These are phyloP conservation scores for Tolypocladium capitatum DNA, from an alignment of 2,329 filamentous ascomycete species.

Conservation along the genomic window DNA sequence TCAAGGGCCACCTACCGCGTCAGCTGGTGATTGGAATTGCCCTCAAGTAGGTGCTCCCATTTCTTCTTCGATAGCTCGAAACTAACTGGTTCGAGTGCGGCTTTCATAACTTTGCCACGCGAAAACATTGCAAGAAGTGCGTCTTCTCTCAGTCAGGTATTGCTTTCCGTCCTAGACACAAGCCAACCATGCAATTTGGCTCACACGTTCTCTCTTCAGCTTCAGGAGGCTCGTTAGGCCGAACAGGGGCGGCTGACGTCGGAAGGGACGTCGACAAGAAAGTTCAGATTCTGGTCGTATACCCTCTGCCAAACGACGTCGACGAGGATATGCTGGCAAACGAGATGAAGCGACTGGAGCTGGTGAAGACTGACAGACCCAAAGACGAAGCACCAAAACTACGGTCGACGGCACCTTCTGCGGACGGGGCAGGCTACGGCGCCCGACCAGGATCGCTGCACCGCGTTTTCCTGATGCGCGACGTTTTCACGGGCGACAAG, in stretches of 20 bases:
- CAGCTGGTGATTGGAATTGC: constrained; percentile 22
- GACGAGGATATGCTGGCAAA: constrained; percentile 60
- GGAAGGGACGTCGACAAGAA: constrained; percentile 39
- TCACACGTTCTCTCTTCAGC: constrained; percentile 4
- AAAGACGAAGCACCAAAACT: constrained; percentile 35
- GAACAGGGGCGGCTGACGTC: constrained; percentile 36
- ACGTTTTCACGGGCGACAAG: constrained; percentile 56
- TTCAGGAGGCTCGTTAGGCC: constrained; percentile 18
- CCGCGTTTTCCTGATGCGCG: constrained; percentile 64
- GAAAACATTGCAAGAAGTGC: constrained; percentile 25
- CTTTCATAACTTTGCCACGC: constrained; percentile 25
- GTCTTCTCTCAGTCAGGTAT: constrained; percentile 17
- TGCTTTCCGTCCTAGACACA: neutral
- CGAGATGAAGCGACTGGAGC: constrained; percentile 60
- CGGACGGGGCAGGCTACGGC: constrained; percentile 47
- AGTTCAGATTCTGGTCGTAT: constrained; percentile 65
- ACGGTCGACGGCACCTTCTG: constrained; percentile 44
- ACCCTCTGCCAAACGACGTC: constrained; percentile 56
- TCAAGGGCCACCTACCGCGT: constrained; percentile 6
- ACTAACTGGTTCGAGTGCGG: constrained; percentile 20
- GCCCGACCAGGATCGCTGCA: constrained; percentile 63
- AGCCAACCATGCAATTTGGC: neutral
- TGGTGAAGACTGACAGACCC: constrained; percentile 39
- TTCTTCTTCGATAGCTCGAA: neutral
- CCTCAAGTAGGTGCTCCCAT: constrained; percentile 13